Base-by-base conservation (phyloP, 495 filamentous ascomycete genomes). In the Daldinia decipiens region DNA sequence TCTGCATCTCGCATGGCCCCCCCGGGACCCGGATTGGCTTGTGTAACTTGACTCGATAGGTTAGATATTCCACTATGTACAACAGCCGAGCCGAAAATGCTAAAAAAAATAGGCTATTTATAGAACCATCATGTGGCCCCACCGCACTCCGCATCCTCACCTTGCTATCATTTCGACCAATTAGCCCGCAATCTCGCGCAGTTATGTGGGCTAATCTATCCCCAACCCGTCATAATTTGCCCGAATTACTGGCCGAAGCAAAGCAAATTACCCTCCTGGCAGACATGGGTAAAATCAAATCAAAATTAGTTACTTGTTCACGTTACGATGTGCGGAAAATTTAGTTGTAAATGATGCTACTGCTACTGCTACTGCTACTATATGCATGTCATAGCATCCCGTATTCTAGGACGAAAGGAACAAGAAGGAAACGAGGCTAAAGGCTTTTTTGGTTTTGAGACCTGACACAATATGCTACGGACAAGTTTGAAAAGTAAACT, bases 21-120 rank as follows among this genome's bases (percentile, higher is more conserved):
- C 64, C 66, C 67, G 52, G 55, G 54, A 59, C 39, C 65, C 65
- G 51, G 65, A n/a, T 27, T 51, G 57, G 59, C 24, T n/a, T 68
- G 64, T 68, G 64, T 62, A 62, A 62, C 65, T 59, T 8, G 13
- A 40, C 40, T 34, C n/a, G 7, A 56, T 21, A 21, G 8, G 13
- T 56, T 19, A 11, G 9, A 15, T 13, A 11, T 56, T 43, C 32
- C 39, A 61, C 74, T 59, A 70, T 68, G 68, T 66, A 75, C 68
- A 60, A 68, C 43, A 71, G 55, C 69, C 63, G 69, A 67, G 58
- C 72, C 61, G 17, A 69, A 71, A 68, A 66, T 69, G 74, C 74
- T 78, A 76, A 69, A 71, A 72, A 76, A 71, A 72, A 76, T 76
- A 74, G 19, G 69, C 69, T 78, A 78, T 78, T 74, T 73, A 68